Evolutionary conservation across 78 protist species (phyloP), one percentile per base, ranked within the genome.

Genomic region (Paulinella micropora): DNA sequence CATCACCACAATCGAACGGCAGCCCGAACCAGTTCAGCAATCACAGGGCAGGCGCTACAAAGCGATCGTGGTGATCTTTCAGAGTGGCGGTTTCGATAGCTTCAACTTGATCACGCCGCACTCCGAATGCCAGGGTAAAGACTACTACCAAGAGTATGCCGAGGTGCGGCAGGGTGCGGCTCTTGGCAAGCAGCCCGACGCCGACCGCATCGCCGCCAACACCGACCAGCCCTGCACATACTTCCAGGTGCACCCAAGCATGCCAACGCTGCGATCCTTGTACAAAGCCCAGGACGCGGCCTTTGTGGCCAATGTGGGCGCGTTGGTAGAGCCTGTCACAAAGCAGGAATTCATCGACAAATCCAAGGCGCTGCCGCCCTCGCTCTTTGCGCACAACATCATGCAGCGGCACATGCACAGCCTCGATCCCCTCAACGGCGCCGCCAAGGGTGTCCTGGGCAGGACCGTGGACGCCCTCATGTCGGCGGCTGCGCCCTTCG

Each of bases 301-400:
- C 3, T 1, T 86, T 31, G 35, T 86, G 0, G 88, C 88, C 34
- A 86, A 86, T 64, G 38, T 39, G 4, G 88, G 88, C 37, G 3
- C 39, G 0, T 23, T 86, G n/a, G 73, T 86, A 29, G 39, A 39
- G 32, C 88, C 88, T 3, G 1, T 83, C 3, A 83, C 39, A 28
- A 29, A 34, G 64, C 23, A 28, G n/a, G 73, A 86, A n/a, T 86
- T 28, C 88, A 23, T 1, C 64, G n/a, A n/a, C n/a, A n/a, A n/a
- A n/a, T n/a, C n/a, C n/a, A n/a, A n/a, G n/a, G 3, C 0, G 73
- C 38, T 34, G 67, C 88, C 88, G 39, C 73, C 73, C 15, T 1
- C 29, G 34, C 88, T 86, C 88, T 86, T 34, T 32, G 2, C 88
- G 26, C 88, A 86, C 73, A n/a, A n/a, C n/a, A n/a, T n/a, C n/a